Evolutionary conservation across 495 filamentous ascomycete genomes (phyloP).

Genomic region (Entonaema liquescens): DNA sequence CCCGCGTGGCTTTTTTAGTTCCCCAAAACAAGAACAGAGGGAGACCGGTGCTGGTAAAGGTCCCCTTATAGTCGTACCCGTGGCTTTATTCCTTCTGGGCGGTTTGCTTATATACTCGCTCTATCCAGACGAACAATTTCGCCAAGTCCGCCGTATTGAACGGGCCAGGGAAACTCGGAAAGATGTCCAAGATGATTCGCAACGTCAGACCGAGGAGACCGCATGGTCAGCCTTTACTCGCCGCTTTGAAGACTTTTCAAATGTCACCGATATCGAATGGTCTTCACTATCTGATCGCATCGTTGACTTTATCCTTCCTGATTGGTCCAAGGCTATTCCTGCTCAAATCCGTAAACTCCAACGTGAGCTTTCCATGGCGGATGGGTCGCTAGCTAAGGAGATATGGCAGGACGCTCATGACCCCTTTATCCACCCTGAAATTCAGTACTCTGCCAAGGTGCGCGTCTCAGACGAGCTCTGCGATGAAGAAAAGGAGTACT

Average conservation of each 20-base stretch:
- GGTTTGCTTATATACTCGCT: conserved; percentile 54
- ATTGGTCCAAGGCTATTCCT: conserved; percentile 82
- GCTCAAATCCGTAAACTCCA: conserved; percentile 85
- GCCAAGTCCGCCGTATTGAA: conserved; percentile 29
- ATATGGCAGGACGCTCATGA: conserved; percentile 94
- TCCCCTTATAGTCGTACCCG: conserved; percentile 32
- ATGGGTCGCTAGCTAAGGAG: conserved; percentile 86
- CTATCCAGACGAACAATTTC: conserved; percentile 53
- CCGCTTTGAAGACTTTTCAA: conserved; percentile 67
- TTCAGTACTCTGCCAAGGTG: conserved; percentile 78
- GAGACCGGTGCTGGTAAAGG: conserved; percentile 38
- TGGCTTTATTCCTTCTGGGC: conserved; percentile 47
- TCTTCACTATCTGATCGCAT: conserved; percentile 69
- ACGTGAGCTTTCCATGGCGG: conserved; percentile 82
- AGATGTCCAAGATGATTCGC: conserved; percentile 9
- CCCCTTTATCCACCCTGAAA: conserved; percentile 83
- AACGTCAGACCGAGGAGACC: conserved; percentile 40
- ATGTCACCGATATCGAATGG: conserved; percentile 63
- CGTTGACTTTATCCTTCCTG: conserved; percentile 75
- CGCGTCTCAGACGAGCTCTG: conserved; percentile 86
- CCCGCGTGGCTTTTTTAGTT: conserved; percentile 43
- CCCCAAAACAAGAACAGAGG: conserved; percentile 17
- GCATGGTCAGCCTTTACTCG: conserved; percentile 68
- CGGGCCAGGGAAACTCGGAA: conserved; percentile 17
- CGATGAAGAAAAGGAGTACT: conserved; percentile 78